Conservation (phyloP, 179 eudicot genomes). For the Monotropa hypopitys region DNA sequence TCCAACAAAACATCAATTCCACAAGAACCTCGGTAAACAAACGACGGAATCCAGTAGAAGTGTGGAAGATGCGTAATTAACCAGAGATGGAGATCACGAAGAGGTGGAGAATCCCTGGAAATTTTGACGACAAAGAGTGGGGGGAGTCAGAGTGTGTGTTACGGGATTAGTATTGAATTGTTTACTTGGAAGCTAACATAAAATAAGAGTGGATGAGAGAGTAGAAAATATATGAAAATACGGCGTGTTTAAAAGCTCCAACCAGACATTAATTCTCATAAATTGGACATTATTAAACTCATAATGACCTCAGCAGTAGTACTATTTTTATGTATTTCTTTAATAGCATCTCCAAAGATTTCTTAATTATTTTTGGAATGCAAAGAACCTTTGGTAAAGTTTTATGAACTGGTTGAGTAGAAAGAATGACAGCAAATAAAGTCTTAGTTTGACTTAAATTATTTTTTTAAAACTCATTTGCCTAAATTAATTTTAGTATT, state of each 20-base stretch:
- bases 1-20: background rate
- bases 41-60: too few species aligned
- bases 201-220: slow-evolving; percentile 21
- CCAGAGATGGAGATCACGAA: background rate
- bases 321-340: too few species aligned
- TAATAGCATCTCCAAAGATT: too few species aligned
- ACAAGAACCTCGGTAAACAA: background rate
- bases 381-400: too few species aligned
- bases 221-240: background rate
- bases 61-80: too few species aligned
- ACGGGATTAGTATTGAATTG: background rate
- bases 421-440: too few species aligned
- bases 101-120: slow-evolving; percentile 10
- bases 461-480: too few species aligned
- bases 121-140: slow-evolving; percentile 10
- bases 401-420: too few species aligned
- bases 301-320: too few species aligned
- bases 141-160: slow-evolving; percentile 2
- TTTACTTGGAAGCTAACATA: slow-evolving; percentile 34
- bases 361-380: too few species aligned
- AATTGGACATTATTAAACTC: background rate
- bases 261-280: slow-evolving; percentile 20
- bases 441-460: too few species aligned
- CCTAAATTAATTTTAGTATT: too few species aligned
- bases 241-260: slow-evolving; percentile 32